These are phyloP conservation scores for Obba rivulosa DNA, from an alignment of 768 basidiomycete species.

Conservation along the genomic window DNA sequence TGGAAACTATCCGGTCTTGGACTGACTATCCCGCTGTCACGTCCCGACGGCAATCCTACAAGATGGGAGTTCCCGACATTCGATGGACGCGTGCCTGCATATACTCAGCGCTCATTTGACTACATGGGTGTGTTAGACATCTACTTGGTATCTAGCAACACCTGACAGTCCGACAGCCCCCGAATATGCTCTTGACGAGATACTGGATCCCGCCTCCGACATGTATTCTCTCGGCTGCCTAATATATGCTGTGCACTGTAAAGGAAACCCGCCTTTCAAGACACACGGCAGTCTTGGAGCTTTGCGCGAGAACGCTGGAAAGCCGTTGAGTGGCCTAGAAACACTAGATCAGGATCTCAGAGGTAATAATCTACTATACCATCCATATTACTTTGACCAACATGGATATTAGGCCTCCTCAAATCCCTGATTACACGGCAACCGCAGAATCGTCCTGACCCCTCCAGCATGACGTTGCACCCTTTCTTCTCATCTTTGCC, in stretches of 20 bases:
- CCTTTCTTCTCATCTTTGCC: conserved; percentile 94
- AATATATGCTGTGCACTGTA: conserved; percentile 88
- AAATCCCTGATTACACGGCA: conserved; percentile 78
- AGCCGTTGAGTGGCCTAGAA: conserved; percentile 56
- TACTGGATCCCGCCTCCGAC: conserved; percentile 81
- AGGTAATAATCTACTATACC: conserved; percentile 36
- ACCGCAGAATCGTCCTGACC: conserved; percentile 66
- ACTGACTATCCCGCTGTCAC: conserved; percentile 71
- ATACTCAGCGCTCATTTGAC: conserved; percentile 89
- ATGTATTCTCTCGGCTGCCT: conserved; percentile 91
- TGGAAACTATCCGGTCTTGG: conserved; percentile 96
- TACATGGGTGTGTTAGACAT: conserved; percentile 72
- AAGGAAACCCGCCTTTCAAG: conserved; percentile 81
- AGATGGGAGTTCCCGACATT: conserved; percentile 90
- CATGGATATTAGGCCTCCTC: conserved; percentile 58
- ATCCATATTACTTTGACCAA: neutral
- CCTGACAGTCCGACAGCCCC: conserved; percentile 54
- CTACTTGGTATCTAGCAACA: neutral
- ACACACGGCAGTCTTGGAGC: conserved; percentile 72
- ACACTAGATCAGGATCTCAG: conserved; percentile 68
- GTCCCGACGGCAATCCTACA: conserved; percentile 64
- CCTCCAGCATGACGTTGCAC: conserved; percentile 75
- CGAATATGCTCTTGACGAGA: conserved; percentile 90
- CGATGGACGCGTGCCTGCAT: conserved; percentile 72
- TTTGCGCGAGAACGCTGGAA: conserved; percentile 65